Evolutionary conservation across 768 basidiomycete species (phyloP).

Genomic region (Rickenella mellea): DNA sequence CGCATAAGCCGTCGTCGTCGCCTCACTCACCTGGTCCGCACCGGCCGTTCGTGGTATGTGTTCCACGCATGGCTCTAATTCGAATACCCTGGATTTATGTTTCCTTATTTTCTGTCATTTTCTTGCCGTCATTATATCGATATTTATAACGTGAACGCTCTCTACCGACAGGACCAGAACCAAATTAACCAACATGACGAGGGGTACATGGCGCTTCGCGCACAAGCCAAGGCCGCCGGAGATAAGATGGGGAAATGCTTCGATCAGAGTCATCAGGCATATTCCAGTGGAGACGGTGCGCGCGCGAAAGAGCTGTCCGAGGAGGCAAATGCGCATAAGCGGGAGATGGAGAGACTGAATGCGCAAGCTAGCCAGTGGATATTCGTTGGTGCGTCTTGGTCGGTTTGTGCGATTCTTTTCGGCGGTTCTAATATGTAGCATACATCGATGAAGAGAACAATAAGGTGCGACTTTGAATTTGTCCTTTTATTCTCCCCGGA

Average conservation of each 20-base stretch:
- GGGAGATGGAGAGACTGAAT: constrained; percentile 71
- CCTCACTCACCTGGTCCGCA: too few species aligned
- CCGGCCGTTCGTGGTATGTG: too few species aligned
- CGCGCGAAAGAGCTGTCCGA: constrained; percentile 74
- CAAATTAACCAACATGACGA: constrained; percentile 68
- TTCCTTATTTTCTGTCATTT: too few species aligned
- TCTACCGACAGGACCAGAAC: too few species aligned
- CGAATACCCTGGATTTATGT: too few species aligned
- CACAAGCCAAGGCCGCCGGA: constrained; percentile 69
- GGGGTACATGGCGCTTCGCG: constrained; percentile 61
- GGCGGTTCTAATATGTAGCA: background rate
- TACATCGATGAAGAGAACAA: background rate
- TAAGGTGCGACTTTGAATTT: too few species aligned
- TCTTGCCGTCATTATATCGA: too few species aligned
- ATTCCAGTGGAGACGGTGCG: constrained; percentile 61
- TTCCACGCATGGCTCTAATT: too few species aligned
- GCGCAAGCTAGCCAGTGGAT: constrained; percentile 83
- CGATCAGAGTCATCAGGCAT: constrained; percentile 68
- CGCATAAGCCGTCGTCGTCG: too few species aligned
- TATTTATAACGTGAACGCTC: too few species aligned
- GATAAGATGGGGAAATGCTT: constrained; percentile 69
- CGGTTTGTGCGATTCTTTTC: background rate
- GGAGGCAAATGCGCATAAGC: constrained; percentile 71
- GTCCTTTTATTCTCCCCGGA: too few species aligned
- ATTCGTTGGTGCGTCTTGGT: constrained; percentile 47